Evolutionary conservation across 2,329 filamentous ascomycete species (phyloP).

Genomic region (Sclerotiophoma versabilis): DNA sequence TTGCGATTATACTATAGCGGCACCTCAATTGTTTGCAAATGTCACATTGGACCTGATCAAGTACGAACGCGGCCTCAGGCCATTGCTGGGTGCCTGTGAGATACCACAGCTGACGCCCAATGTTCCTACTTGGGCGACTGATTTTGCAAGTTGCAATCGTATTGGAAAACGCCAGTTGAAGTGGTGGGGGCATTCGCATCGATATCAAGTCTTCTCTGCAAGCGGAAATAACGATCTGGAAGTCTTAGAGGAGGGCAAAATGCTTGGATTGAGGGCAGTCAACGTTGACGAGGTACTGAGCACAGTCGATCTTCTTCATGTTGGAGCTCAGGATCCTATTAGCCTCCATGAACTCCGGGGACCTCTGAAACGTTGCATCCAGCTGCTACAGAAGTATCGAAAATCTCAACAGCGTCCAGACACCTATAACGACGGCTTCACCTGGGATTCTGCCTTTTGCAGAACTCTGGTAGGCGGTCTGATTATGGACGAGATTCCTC

Average conservation of each 20-base stretch:
- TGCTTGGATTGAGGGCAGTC: conserved; percentile 4
- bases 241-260: not conserved
- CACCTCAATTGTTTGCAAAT: conserved; percentile 9
- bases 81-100: conserved; percentile 22
- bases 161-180: conserved; percentile 24
- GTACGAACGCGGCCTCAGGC: conserved; percentile 12
- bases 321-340: not conserved
- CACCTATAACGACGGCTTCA: not conserved
- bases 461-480: conserved; percentile 21
- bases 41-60: conserved; percentile 25
- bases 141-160: conserved; percentile 23
- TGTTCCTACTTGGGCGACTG: conserved; percentile 25
- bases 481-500: conserved; percentile 19
- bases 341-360: not conserved
- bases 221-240: not conserved
- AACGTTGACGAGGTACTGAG: conserved; percentile 12
- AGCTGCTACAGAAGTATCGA: not conserved
- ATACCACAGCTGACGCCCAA: conserved; percentile 14
- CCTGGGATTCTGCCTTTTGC: conserved; percentile 15
- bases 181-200: conserved; percentile 32
- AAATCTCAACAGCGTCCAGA: rapidly evolving
- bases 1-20: conserved; percentile 16
- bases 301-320: not conserved
- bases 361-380: not conserved
- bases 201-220: conserved; percentile 20